These are phyloP conservation scores for Dendrobium chrysotoxum DNA, from an alignment of 106 monocot genomes.

Conservation along the genomic window DNA sequence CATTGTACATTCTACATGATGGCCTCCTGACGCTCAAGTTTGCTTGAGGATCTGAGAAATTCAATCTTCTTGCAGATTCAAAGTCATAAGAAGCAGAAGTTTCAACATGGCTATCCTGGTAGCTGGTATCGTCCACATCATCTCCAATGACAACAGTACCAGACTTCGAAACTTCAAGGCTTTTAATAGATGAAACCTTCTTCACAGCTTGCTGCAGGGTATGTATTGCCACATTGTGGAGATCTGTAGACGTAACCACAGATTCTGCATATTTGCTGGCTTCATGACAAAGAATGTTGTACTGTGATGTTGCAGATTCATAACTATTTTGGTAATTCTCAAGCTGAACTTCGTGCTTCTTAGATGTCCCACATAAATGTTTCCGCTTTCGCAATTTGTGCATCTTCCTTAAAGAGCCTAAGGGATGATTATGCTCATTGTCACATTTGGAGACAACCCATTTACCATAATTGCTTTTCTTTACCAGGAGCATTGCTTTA, in stretches of 20 bases:
- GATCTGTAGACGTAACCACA: constrained; percentile 36
- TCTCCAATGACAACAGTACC: too few relatives aligned
- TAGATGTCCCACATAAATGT: constrained; percentile 8
- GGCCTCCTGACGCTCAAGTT: too few relatives aligned
- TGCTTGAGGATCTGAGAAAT: too few relatives aligned
- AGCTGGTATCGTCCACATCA: too few relatives aligned
- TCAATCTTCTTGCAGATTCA: too few relatives aligned
- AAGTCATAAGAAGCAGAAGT: too few relatives aligned
- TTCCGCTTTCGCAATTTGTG: constrained; percentile 25
- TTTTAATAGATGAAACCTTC: constrained; percentile 40
- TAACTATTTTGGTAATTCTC: constrained; percentile 12
- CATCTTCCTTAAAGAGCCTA: constrained; percentile 27
- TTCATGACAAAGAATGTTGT: constrained; percentile 41
- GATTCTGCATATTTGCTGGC: constrained; percentile 49
- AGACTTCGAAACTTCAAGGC: too few relatives aligned
- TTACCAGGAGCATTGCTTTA: constrained; percentile 60
- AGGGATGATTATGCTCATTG: constrained; percentile 46
- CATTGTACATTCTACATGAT: too few relatives aligned
- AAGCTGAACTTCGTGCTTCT: constrained; percentile 5
- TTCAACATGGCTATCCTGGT: too few relatives aligned
- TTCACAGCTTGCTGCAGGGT: constrained; percentile 45
- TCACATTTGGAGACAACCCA: constrained; percentile 65
- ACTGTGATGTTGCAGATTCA: constrained; percentile 33
- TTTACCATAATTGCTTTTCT: constrained; percentile 43
- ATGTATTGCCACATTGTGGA: constrained; percentile 40